Conservation (phyloP, 1,139 yeast genomes). For the Blastobotrys ciferrii region DNA sequence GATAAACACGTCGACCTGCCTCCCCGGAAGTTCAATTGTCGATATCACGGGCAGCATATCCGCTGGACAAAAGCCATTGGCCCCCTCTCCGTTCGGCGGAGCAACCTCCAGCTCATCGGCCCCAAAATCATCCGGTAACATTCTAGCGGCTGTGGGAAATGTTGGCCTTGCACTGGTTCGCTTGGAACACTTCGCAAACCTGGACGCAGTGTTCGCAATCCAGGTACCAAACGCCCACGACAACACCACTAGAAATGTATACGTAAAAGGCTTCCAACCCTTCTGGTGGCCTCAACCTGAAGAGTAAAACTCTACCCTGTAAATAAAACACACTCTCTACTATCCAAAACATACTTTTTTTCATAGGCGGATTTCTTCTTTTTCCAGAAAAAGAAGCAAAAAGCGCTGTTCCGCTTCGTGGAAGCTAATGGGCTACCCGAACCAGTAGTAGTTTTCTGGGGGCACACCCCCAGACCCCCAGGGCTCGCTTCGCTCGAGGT, state of each 20-base stretch:
- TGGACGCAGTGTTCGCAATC: constrained; percentile 34
- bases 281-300: constrained; percentile 61
- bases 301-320: constrained; percentile 5
- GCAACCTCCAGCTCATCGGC: constrained; percentile 28
- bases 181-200: constrained; percentile 45
- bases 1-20: constrained; percentile 4
- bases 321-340: too few relatives aligned
- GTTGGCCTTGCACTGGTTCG: constrained; percentile 64
- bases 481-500: too few relatives aligned
- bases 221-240: constrained; percentile 31
- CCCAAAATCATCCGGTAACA: constrained; percentile 46
- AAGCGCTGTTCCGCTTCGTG: too few relatives aligned
- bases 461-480: too few relatives aligned
- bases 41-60: constrained; percentile 7
- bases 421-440: too few relatives aligned
- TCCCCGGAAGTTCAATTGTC: constrained; percentile 12
- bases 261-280: constrained; percentile 53
- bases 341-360: too few relatives aligned
- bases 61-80: constrained; percentile 7
- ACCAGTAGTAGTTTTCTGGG: too few relatives aligned
- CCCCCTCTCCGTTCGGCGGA: constrained; percentile 18
- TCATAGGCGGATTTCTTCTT: too few relatives aligned
- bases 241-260: constrained; percentile 33
- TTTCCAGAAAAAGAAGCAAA: too few relatives aligned
- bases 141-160: constrained; percentile 56